Base-by-base conservation (phyloP, 1,284 basidiomycete species). In the Leccinum pachyderme region DNA sequence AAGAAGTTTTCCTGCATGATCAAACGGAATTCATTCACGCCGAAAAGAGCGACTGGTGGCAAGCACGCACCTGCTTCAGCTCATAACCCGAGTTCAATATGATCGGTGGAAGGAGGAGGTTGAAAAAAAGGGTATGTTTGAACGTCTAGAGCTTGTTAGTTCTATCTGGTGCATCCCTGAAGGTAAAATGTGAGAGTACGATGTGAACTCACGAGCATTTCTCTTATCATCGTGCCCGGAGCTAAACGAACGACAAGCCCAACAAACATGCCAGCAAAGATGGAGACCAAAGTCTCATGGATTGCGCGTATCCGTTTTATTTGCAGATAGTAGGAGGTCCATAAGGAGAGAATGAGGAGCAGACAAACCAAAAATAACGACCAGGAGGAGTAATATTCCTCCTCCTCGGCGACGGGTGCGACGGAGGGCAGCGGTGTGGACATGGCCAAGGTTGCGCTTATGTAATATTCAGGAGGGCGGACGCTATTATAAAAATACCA, bases 81-180 rank as follows among this genome's bases (percentile, higher is more conserved):
- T 98, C 95, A 72, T 98, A 99, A 6, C 96, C 96, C 6, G 94
- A 98, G 70, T 97, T 96, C 43, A 99, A 79, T 68, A 99, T 99
- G 72, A 99, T 99, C 0, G 96, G 97, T 2, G 97, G 97, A 2
- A 99, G 83, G 9, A 99, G 79, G 9, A 98, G 82, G 73, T 99
- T 99, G 79, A 99, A 96, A 81, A 99, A 98, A 54, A 99, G 81
- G 3, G 95, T 98, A 70, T 97, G 94, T 72, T 93, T 95, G 81
- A 97, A 98, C 18, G 91, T 92, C 92, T 95, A 63, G 7, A 37
- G 50, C 28, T 47, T 18, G 29, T 59, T 15, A 59, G 59, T 35
- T 27, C 25, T 15, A 29, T 37, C 12, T 7, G 2, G 29, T 32
- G 11, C 9, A 8, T 15, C 29, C 13, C 27, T 54, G 7, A 15